Base-by-base conservation (phyloP, 257 asterid genomes). In the Rauvolfia tetraphylla region DNA sequence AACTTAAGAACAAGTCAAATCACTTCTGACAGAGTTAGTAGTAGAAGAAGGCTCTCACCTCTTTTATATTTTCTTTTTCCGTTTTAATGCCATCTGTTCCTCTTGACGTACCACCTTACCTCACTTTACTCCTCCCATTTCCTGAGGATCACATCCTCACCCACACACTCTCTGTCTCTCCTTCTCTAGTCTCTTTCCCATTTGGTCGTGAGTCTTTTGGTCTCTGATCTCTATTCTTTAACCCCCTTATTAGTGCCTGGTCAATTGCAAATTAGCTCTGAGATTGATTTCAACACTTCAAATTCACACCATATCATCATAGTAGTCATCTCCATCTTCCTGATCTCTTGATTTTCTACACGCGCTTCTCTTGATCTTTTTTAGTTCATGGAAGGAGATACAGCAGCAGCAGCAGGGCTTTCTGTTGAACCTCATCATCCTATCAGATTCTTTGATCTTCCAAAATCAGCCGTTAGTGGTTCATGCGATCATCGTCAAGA, bases 91-190 rank as follows among this genome's bases (percentile, higher is more conserved):
- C 86, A 72, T 36, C 53, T 80, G 79, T 83, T 36, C 63, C n/a
- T 23, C 29, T 75, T 76, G 85, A 85, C 89, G 84, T 84, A 83
- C 79, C 71, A 69, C 72, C 87, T 83, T 67, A 74, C 87, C 71
- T 78, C 85, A 81, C 83, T 79, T 6, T 15, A 0, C 56, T 65
- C 41, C 57, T 78, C 66, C 74, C 75, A 70, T 78, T 68, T 78
- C 76, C 78, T 51, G 34, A 41, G 81, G 76, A 68, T 72, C 72
- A 46, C 74, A 68, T 17, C 53, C 18, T 54, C 42, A 42, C 29
- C 1, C n/a, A n/a, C n/a, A n/a, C n/a, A n/a, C n/a, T n/a, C n/a
- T n/a, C n/a, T n/a, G n/a, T n/a, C n/a, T n/a, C 23, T 62, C 68
- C 29, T 38, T 12, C 39, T 11, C 4, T 58, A 58, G 66, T 58